Evolutionary conservation across 2,329 filamentous ascomycete species (phyloP).

Genomic region (Paracamarosporium sp.): DNA sequence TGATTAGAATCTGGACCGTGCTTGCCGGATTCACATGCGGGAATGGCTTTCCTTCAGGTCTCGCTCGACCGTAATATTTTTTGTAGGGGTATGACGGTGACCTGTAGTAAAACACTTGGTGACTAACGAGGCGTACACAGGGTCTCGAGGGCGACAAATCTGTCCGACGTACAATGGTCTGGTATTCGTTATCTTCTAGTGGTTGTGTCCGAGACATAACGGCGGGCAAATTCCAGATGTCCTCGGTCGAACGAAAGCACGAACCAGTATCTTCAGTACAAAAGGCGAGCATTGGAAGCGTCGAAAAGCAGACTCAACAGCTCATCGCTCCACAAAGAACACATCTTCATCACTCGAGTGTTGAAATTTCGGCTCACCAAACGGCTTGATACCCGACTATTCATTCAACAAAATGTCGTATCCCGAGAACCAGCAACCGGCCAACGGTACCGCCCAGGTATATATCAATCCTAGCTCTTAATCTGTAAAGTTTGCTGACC

Average conservation of each 20-base stretch:
- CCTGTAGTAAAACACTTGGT: not conserved
- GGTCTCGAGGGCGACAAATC: not conserved
- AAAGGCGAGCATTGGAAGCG: not conserved
- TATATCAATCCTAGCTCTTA: not conserved
- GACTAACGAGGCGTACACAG: not conserved
- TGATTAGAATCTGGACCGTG: constrained; percentile 7
- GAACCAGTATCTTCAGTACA: not conserved
- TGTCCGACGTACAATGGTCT: not conserved
- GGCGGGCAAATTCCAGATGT: not conserved
- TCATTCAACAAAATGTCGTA: not conserved
- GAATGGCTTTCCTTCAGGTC: not conserved
- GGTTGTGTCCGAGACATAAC: constrained; percentile 4
- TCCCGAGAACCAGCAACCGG: not conserved
- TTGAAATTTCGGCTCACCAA: not conserved
- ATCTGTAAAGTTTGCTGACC: not conserved
- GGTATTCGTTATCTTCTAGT: not conserved
- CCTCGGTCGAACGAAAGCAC: constrained; percentile 2
- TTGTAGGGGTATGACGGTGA: not conserved
- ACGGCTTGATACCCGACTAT: not conserved
- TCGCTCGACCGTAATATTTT: not conserved
- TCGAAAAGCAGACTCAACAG: not conserved
- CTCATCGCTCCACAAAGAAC: not conserved
- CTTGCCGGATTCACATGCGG: not conserved
- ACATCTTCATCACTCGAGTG: not conserved
- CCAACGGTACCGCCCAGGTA: not conserved